phyloP scores from a whole-genome alignment of 2,329 filamentous ascomycete genomes.

The Pseudogymnoascus sp. region DNA sequence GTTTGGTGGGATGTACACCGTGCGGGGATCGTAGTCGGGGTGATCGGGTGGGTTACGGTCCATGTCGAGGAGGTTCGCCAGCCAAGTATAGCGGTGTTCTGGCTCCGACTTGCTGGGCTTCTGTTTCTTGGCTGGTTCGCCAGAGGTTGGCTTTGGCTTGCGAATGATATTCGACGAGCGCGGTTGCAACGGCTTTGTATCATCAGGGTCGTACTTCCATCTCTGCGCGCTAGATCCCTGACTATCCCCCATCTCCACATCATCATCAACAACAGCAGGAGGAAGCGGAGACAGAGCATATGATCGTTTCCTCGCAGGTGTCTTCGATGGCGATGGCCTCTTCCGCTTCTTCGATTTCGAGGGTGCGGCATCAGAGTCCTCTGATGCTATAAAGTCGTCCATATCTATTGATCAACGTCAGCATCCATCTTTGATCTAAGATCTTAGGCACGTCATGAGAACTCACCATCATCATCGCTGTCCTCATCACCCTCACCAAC shows the following conservation, averaged over 20 bases:
- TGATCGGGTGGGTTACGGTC: slow-evolving; percentile 70
- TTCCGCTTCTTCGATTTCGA: slow-evolving; percentile 58
- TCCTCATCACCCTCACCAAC: slow-evolving; percentile 50
- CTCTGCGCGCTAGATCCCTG: slow-evolving; percentile 67
- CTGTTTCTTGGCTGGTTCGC: slow-evolving; percentile 27
- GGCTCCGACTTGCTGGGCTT: slow-evolving; percentile 75
- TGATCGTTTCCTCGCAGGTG: slow-evolving; percentile 52
- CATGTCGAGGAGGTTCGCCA: slow-evolving; percentile 76
- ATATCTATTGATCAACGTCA: slow-evolving; percentile 47
- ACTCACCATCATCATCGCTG: slow-evolving; percentile 46
- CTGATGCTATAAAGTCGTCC: slow-evolving; percentile 74
- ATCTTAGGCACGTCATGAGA: not conserved
- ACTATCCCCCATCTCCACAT: slow-evolving; percentile 41
- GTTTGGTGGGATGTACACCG: slow-evolving; percentile 76
- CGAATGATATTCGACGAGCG: slow-evolving; percentile 33
- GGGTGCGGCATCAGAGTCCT: slow-evolving; percentile 65
- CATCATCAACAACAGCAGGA: slow-evolving; percentile 28
- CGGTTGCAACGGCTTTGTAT: slow-evolving; percentile 41
- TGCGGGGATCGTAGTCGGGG: slow-evolving; percentile 83
- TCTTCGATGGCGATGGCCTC: slow-evolving; percentile 42
- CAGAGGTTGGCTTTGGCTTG: slow-evolving; percentile 19
- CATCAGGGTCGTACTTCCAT: slow-evolving; percentile 67
- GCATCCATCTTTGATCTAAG: slow-evolving; percentile 12
- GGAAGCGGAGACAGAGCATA: slow-evolving; percentile 43
- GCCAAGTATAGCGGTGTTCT: slow-evolving; percentile 80